Evolutionary conservation across 1,284 basidiomycete species (phyloP).

Genomic region (Ceratobasidium sp.): DNA sequence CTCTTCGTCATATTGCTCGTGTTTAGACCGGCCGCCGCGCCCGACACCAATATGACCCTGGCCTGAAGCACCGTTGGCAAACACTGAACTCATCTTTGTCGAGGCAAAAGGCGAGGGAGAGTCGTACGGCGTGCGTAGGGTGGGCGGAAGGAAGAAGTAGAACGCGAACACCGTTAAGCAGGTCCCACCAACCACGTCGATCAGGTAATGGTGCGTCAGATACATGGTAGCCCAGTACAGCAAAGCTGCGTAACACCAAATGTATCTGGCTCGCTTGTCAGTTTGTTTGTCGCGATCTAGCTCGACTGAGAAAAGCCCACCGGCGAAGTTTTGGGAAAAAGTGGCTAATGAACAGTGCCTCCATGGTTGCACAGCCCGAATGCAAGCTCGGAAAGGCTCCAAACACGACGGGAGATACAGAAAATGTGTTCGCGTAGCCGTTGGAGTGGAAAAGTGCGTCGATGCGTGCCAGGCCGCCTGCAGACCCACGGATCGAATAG

Average conservation of each 20-base stretch:
- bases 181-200: constrained; percentile 94
- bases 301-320: constrained; percentile 25
- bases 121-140: constrained; percentile 71
- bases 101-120: constrained; percentile 58
- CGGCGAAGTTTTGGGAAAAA: constrained; percentile 82
- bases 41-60: constrained; percentile 53
- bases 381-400: constrained; percentile 97
- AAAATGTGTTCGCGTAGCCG: constrained; percentile 87
- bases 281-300: not conserved
- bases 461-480: constrained; percentile 92
- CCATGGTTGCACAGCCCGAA: constrained; percentile 89
- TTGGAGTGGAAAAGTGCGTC: constrained; percentile 85
- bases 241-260: constrained; percentile 88
- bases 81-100: constrained; percentile 42
- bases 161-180: constrained; percentile 90
- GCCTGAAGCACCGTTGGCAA: constrained; percentile 46
- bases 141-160: constrained; percentile 87
- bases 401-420: constrained; percentile 91
- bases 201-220: constrained; percentile 96
- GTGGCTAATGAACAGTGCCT: constrained; percentile 92
- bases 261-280: constrained; percentile 59
- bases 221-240: constrained; percentile 99
- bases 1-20: constrained; percentile 77
- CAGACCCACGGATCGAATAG: constrained; percentile 91
- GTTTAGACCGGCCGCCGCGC: constrained; percentile 64